A percentile compares a stretch with the other conserved stretches of the same genome.
Conservation (phyloP, 2,329 filamentous ascomycete species). For the Fusarium anguioides region DNA sequence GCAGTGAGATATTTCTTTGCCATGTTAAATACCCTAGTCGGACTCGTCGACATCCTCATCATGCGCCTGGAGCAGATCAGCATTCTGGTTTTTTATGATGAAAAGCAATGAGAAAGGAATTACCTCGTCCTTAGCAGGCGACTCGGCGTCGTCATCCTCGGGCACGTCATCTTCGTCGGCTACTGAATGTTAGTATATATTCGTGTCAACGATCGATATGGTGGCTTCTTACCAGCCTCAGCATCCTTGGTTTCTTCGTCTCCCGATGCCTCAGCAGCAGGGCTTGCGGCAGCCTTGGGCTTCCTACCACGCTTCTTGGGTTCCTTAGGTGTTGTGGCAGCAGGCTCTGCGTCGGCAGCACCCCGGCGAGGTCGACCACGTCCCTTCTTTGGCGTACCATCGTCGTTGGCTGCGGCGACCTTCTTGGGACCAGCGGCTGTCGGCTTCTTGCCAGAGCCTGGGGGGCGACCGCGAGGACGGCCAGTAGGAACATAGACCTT, state of each 20-base stretch:
- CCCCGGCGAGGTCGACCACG: slow-evolving; percentile 48
- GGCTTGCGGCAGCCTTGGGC: slow-evolving; percentile 43
- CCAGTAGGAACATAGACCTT: slow-evolving; percentile 54
- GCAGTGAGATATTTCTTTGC: not conserved
- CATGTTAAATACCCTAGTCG: slow-evolving; percentile 7
- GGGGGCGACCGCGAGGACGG: slow-evolving; percentile 61
- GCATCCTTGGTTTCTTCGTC: slow-evolving; percentile 12
- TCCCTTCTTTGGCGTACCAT: slow-evolving; percentile 27
- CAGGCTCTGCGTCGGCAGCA: slow-evolving; percentile 18
- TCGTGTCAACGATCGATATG: not conserved
- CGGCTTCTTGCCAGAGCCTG: slow-evolving; percentile 52
- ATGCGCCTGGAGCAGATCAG: slow-evolving; percentile 43
- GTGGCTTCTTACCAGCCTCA: slow-evolving; percentile 3
- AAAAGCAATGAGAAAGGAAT: slow-evolving; percentile 39
- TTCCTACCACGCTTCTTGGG: slow-evolving; percentile 46
- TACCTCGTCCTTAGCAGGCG: slow-evolving; percentile 44
- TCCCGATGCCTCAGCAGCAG: slow-evolving; percentile 17
- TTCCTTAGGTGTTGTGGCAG: slow-evolving; percentile 34
- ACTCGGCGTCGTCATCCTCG: slow-evolving; percentile 12
- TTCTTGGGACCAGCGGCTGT: slow-evolving; percentile 22
- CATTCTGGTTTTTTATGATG: slow-evolving; percentile 38
- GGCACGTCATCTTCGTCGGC: slow-evolving; percentile 29
- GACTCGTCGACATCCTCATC: slow-evolving; percentile 39
- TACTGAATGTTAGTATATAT: slow-evolving; percentile 12
- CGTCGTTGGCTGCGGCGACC: slow-evolving; percentile 5